A percentile compares a stretch with the other conserved stretches of the same genome.
These are phyloP conservation scores for Babesia ovis DNA, from an alignment of 169 alveolate genomes.

Conservation along the genomic window DNA sequence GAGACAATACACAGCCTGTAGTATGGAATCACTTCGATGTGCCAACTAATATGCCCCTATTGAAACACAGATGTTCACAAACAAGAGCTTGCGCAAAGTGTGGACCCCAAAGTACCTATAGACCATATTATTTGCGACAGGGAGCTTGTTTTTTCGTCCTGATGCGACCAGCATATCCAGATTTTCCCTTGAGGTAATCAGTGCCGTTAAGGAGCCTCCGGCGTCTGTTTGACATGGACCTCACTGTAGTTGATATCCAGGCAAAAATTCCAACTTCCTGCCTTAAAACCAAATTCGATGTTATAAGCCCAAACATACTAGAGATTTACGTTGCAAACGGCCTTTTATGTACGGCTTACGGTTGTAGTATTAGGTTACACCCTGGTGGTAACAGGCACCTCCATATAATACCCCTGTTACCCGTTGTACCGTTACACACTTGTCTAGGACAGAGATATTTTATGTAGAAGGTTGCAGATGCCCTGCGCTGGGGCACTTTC, in stretches of 20 bases:
- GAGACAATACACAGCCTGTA: too few species aligned
- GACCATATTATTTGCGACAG: conserved; percentile 59
- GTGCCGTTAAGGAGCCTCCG: conserved; percentile 79
- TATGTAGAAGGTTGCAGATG: background rate
- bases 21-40: too few species aligned
- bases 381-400: too few species aligned
- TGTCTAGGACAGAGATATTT: too few species aligned
- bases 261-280: background rate
- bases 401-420: too few species aligned
- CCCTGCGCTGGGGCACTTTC: background rate
- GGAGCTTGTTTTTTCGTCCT: conserved; percentile 78
- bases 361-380: too few species aligned
- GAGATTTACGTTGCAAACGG: too few species aligned
- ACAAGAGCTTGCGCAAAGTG: too few species aligned
- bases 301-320: background rate
- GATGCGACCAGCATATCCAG: conserved; percentile 81
- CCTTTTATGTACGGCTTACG: too few species aligned
- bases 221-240: conserved; percentile 74
- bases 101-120: background rate
- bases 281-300: background rate
- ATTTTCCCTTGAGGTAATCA: conserved; percentile 73
- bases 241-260: conserved; percentile 3
- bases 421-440: too few species aligned
- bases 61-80: too few species aligned
- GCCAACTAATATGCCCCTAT: too few species aligned